Conservation (phyloP, 2,329 filamentous ascomycete genomes). For the Penicillium brevicompactum region DNA sequence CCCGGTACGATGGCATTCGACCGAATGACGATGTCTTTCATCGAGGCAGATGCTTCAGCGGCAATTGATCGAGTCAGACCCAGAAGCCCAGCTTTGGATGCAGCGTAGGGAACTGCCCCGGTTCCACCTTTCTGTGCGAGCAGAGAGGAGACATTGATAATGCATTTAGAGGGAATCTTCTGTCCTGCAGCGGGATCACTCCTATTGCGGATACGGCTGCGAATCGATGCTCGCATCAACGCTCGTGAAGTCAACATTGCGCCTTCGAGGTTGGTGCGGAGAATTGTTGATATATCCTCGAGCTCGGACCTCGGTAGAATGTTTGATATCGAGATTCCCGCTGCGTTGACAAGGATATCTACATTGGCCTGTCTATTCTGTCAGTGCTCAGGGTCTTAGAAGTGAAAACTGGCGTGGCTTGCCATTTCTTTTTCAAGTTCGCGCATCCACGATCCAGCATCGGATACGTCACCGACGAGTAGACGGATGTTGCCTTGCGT, state of each 20-base stretch:
- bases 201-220: slow-evolving; percentile 30
- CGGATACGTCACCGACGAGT: slow-evolving; percentile 42
- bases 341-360: slow-evolving; percentile 75
- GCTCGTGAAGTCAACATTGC: slow-evolving; percentile 44
- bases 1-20: slow-evolving; percentile 82
- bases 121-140: slow-evolving; percentile 69
- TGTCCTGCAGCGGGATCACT: slow-evolving; percentile 47
- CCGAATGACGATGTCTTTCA: slow-evolving; percentile 69
- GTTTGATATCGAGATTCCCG: slow-evolving; percentile 69
- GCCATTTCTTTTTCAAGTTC: slow-evolving; percentile 45
- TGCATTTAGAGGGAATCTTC: slow-evolving; percentile 63
- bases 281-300: slow-evolving; percentile 56
- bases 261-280: slow-evolving; percentile 69
- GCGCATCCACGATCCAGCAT: slow-evolving; percentile 34
- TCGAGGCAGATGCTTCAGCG: slow-evolving; percentile 35
- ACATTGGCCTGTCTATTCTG: slow-evolving; percentile 35
- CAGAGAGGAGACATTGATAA: slow-evolving; percentile 80
- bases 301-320: slow-evolving; percentile 61
- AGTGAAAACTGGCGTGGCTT: not conserved
- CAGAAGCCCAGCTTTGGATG: slow-evolving; percentile 77
- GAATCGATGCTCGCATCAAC: slow-evolving; percentile 39
- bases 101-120: slow-evolving; percentile 74
- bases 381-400: not conserved
- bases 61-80: slow-evolving; percentile 52
- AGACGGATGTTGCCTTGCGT: slow-evolving; percentile 27